Conservation (phyloP, 2,329 filamentous ascomycete species). For the Arthrobotrys conoides region DNA sequence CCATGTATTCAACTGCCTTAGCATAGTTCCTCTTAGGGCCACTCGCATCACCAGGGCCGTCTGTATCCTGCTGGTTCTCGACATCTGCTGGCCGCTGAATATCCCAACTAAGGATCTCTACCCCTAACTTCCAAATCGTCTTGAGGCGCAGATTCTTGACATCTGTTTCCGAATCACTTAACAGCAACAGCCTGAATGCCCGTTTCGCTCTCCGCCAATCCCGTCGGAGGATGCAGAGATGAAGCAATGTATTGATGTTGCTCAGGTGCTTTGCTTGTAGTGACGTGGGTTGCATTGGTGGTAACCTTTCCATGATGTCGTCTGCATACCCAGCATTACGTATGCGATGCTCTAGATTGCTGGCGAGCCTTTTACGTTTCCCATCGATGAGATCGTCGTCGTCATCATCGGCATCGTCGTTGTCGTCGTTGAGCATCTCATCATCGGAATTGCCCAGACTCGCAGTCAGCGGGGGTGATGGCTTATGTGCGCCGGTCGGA, state of each 20-base stretch:
- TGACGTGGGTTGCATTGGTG: conserved; percentile 45
- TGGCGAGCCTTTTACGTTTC: conserved; percentile 33
- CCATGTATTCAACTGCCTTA: conserved; percentile 62
- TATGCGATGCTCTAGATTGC: conserved; percentile 45
- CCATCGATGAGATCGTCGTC: conserved; percentile 29
- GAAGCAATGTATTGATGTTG: conserved; percentile 62
- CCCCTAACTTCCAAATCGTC: conserved; percentile 62
- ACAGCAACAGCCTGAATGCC: conserved; percentile 62
- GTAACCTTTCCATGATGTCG: conserved; percentile 50
- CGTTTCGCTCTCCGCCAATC: conserved; percentile 62
- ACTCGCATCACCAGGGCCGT: neutral
- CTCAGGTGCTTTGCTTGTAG: conserved; percentile 61
- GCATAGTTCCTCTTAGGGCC: conserved; percentile 20
- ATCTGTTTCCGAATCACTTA: conserved; percentile 51
- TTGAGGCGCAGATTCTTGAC: conserved; percentile 57
- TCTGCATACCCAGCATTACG: conserved; percentile 47
- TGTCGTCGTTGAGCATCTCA: conserved; percentile 5
- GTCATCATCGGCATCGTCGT: neutral
- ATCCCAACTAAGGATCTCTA: conserved; percentile 62
- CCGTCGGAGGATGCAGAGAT: conserved; percentile 61
- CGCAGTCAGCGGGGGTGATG: conserved; percentile 37
- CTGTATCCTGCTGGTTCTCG: conserved; percentile 3
- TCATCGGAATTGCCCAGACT: neutral
- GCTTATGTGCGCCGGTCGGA: conserved; percentile 18
- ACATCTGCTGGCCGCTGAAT: neutral